Base-by-base conservation (phyloP, 345 rosid genomes). In the Corchorus capsularis region DNA sequence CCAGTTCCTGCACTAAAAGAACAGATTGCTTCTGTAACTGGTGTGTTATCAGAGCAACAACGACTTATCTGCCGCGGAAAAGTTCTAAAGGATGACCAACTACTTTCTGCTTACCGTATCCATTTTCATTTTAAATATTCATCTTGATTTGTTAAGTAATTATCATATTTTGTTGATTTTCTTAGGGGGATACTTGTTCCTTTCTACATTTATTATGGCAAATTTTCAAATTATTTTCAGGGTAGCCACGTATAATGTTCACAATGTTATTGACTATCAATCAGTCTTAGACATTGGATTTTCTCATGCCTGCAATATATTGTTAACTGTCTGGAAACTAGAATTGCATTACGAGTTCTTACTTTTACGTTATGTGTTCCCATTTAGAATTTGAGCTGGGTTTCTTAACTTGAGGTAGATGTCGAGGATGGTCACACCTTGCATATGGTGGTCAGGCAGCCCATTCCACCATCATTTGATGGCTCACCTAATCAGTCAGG, bases 31-130 rank as follows among this genome's bases (percentile, higher is more conserved):
- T 84, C 92, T 64, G 83, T 89, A 43, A 92, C 96, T 12, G 94
- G 96, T 20, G 92, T 89, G 60, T 73, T 88, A 46, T 87, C 93
- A 5, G 94, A 92, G 70, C 94, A 92, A 80, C 94, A 92, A 50
- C 87, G 96, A 41, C 78, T 92, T 37, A 92, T 92, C 75, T 92
- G 96, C 75, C 92, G 96, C n/a, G 96, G 96, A 76, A 92, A 82
- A 80, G 92, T 92, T 60, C 75, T 92, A 68, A 92, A 87, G 80
- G 96, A 92, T 71, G 94, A 92, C 73, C 92, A 92, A 67, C 90
- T 92, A 13, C 94, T 92, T 62, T 92, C 97, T 75, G 97, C 97
- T 27, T 90, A 92, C 73, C 92, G 97, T 92, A 92, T 92, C 97
- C 90, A 83, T 80, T 62, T 67, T 69, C 34, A n/a, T 70, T 57